These are phyloP conservation scores for Dalbergia cultrata DNA, from an alignment of 306 rosid genomes.

Conservation along the genomic window DNA sequence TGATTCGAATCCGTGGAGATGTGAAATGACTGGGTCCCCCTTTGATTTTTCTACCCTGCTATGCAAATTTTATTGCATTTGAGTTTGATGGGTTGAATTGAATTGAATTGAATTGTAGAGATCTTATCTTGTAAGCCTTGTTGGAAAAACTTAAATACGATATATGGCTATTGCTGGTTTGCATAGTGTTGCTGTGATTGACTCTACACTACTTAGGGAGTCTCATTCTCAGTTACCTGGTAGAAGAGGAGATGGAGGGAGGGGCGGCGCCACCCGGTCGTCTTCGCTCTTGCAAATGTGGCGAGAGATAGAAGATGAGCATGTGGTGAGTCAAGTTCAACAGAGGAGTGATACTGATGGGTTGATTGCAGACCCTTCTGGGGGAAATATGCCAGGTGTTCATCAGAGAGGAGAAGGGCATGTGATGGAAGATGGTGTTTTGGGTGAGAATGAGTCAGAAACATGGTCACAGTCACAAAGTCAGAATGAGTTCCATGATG, in stretches of 20 bases:
- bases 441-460: constrained; percentile 74
- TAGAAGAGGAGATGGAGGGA: constrained; percentile 67
- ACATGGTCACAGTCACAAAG: constrained; percentile 78
- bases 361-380: constrained; percentile 53
- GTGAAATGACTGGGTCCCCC: constrained; percentile 54
- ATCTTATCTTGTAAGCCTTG: constrained; percentile 29
- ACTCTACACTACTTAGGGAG: constrained; percentile 76
- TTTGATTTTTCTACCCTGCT: constrained; percentile 37
- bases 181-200: constrained; percentile 76
- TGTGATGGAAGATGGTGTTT: constrained; percentile 57
- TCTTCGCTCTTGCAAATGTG: constrained; percentile 78
- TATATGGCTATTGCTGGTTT: constrained; percentile 92
- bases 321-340: constrained; percentile 65
- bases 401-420: constrained; percentile 51
- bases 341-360: constrained; percentile 57
- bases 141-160: constrained; percentile 40
- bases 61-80: constrained; percentile 60
- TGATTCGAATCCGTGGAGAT: constrained; percentile 41
- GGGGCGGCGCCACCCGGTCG: constrained; percentile 64
- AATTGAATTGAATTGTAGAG: constrained; percentile 43
- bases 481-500: constrained; percentile 72
- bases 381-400: constrained; percentile 50
- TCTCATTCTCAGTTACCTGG: constrained; percentile 71
- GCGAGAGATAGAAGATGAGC: constrained; percentile 93
- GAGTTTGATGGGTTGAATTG: constrained; percentile 56